Conservation (phyloP, 2,329 filamentous ascomycete genomes). For the Exophiala viscosa region DNA sequence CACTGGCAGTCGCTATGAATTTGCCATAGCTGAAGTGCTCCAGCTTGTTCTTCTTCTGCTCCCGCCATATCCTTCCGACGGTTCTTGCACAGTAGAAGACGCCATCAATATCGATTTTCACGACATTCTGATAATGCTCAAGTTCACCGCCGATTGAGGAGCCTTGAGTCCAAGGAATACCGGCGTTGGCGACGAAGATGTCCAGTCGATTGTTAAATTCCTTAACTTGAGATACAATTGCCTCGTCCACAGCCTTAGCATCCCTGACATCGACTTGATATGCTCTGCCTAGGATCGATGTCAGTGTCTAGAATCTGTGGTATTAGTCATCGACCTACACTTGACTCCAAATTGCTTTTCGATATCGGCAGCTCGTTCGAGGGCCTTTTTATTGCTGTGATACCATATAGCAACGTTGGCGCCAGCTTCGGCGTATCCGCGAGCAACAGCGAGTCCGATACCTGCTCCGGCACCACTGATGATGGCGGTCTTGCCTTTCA, state of each 20-base stretch:
- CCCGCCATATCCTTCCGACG: constrained; percentile 65
- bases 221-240: constrained; percentile 42
- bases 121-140: constrained; percentile 63
- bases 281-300: constrained; percentile 36
- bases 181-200: constrained; percentile 75
- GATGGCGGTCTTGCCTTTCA: constrained; percentile 67
- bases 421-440: constrained; percentile 65
- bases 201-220: constrained; percentile 74
- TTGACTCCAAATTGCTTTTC: constrained; percentile 64
- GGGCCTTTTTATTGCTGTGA: constrained; percentile 57
- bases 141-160: constrained; percentile 62
- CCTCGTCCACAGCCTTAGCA: constrained; percentile 39
- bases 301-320: constrained; percentile 27
- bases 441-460: constrained; percentile 63
- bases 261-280: constrained; percentile 49
- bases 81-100: constrained; percentile 73
- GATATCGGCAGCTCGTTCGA: constrained; percentile 60
- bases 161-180: constrained; percentile 69
- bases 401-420: constrained; percentile 72
- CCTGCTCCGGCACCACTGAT: constrained; percentile 67
- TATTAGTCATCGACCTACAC: constrained; percentile 12
- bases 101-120: constrained; percentile 69
- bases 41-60: constrained; percentile 65
- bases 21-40: constrained; percentile 61
- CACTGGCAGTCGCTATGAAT: constrained; percentile 74